Percentiles rank a stretch among this genome's conserved stretches.
Evolutionary conservation across 2,329 filamentous ascomycete species (phyloP).

Genomic region (Arthroderma sp.): DNA sequence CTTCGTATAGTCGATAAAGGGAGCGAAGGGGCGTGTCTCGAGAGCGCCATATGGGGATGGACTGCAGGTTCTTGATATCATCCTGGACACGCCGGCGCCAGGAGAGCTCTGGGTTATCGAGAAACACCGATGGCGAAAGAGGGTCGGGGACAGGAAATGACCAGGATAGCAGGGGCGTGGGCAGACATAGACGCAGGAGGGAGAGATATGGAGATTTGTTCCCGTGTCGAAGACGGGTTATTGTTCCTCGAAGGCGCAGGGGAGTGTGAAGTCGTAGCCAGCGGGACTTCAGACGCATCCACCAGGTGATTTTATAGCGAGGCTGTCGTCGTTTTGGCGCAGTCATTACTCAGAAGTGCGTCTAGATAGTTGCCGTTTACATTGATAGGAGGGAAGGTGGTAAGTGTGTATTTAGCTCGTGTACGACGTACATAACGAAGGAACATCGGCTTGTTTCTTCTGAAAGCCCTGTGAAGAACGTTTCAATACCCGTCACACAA

Average conservation of each 20-base stretch:
- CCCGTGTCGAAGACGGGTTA: constrained; percentile 9
- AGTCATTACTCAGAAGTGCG: too few relatives aligned
- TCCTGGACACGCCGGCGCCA: constrained; percentile 5
- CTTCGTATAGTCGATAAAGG: constrained; percentile 17
- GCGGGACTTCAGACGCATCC: constrained; percentile 8
- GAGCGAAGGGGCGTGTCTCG: constrained; percentile 15
- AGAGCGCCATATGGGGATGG: constrained; percentile 12
- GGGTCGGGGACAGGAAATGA: constrained; percentile 7
- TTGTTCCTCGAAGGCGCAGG: constrained; percentile 8
- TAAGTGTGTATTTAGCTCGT: too few relatives aligned
- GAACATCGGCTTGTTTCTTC: too few relatives aligned
- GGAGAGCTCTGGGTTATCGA: constrained; percentile 6
- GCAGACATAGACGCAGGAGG: constrained; percentile 11
- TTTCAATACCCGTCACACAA: too few relatives aligned
- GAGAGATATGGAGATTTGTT: constrained; percentile 10
- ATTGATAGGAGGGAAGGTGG: too few relatives aligned
- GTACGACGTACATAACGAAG: too few relatives aligned
- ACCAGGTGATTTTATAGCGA: constrained; percentile 8
- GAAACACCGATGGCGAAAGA: constrained; percentile 2
- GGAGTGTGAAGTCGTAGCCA: constrained; percentile 6
- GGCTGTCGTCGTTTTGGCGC: neutral
- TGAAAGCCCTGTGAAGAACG: too few relatives aligned
- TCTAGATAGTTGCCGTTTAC: too few relatives aligned
- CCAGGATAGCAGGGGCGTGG: constrained; percentile 6
- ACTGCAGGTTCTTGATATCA: constrained; percentile 7